Conservation (phyloP, 345 rosid genomes). For the Nephelium lappaceum region DNA sequence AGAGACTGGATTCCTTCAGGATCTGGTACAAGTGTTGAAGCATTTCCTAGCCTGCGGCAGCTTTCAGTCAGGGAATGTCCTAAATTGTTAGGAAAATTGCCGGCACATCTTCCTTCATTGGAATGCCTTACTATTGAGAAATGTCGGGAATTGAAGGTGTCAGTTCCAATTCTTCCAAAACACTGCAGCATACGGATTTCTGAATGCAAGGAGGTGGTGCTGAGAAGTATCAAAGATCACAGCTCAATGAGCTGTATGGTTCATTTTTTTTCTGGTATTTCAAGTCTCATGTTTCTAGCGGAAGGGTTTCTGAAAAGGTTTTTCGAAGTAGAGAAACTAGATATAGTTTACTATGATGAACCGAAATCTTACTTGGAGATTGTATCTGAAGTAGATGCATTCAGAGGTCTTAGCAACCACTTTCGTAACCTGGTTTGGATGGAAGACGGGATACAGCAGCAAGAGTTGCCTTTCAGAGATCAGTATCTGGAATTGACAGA, state of each 20-base stretch:
- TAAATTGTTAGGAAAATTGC: slow-evolving; percentile 25
- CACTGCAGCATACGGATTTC: background rate
- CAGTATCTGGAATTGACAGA: background rate
- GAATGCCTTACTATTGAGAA: background rate
- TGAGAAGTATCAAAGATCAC: background rate
- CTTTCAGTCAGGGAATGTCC: slow-evolving; percentile 35
- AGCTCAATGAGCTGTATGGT: background rate
- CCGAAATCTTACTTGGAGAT: background rate
- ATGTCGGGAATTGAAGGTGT: slow-evolving; percentile 4
- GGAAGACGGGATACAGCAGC: background rate
- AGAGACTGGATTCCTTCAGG: slow-evolving; percentile 31
- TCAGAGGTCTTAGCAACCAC: too few species aligned
- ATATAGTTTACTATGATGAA: background rate
- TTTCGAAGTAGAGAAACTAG: background rate
- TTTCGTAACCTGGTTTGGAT: background rate
- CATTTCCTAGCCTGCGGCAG: slow-evolving; percentile 35
- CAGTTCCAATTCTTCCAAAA: slow-evolving; percentile 17
- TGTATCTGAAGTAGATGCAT: background rate
- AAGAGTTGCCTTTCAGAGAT: background rate
- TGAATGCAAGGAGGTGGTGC: slow-evolving; percentile 14
- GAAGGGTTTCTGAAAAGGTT: background rate
- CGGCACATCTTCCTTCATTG: slow-evolving; percentile 26
- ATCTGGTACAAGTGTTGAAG: slow-evolving; percentile 12
- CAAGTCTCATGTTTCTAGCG: background rate
- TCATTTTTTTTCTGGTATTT: background rate